phyloP scores from a whole-genome alignment of 768 basidiomycete genomes.

The Termitomyces heimii region DNA sequence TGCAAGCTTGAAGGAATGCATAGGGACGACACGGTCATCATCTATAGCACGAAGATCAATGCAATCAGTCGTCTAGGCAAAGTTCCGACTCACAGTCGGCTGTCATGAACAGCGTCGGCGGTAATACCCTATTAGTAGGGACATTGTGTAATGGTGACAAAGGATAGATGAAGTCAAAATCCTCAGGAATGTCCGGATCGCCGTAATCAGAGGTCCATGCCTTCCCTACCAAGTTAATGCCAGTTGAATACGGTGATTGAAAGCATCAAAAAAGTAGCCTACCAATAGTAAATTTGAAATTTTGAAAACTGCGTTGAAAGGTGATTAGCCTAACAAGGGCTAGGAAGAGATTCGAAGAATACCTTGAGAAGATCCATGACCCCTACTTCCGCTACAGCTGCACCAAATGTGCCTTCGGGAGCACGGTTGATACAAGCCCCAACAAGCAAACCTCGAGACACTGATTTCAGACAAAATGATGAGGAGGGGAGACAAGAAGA shows the following conservation, averaged over 20 bases:
- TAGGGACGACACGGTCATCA: slow-evolving; percentile 82
- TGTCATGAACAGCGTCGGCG: slow-evolving; percentile 70
- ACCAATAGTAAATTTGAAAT: slow-evolving; percentile 80
- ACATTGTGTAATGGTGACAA: slow-evolving; percentile 81
- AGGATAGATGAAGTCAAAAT: slow-evolving; percentile 81
- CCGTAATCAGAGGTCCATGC: slow-evolving; percentile 83
- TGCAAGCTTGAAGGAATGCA: slow-evolving; percentile 81
- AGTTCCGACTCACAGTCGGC: slow-evolving; percentile 59
- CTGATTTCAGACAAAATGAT: neutral
- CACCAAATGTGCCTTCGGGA: slow-evolving; percentile 70
- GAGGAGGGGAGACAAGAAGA: neutral
- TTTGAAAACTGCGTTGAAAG: slow-evolving; percentile 48
- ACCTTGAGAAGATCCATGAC: slow-evolving; percentile 79
- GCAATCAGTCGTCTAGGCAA: neutral
- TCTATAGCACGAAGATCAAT: slow-evolving; percentile 31
- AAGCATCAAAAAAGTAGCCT: slow-evolving; percentile 6
- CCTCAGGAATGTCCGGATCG: slow-evolving; percentile 63
- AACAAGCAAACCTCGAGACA: slow-evolving; percentile 57
- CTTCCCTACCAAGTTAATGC: slow-evolving; percentile 35
- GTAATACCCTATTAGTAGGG: slow-evolving; percentile 51
- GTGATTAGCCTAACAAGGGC: neutral
- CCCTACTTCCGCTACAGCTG: slow-evolving; percentile 76
- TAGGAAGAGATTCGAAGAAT: neutral
- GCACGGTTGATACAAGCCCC: slow-evolving; percentile 82
- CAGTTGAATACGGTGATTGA: slow-evolving; percentile 4